These are phyloP conservation scores for Fusarium hainanense DNA, from an alignment of 2,329 filamentous ascomycete genomes.

Conservation along the genomic window DNA sequence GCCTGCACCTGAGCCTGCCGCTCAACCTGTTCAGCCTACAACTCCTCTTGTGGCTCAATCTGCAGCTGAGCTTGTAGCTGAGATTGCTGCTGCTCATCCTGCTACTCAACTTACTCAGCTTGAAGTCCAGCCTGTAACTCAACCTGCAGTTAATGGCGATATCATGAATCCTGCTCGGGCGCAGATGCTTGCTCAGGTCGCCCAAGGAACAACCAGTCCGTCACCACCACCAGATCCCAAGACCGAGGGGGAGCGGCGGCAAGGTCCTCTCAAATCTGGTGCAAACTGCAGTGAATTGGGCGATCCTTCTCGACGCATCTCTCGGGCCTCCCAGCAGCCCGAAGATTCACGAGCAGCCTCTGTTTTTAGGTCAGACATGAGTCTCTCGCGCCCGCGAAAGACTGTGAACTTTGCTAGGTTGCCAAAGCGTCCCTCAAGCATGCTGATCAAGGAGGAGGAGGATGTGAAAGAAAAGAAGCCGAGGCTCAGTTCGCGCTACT, in stretches of 20 bases:
- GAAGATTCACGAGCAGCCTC: background rate
- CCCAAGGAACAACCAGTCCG: slow-evolving; percentile 6
- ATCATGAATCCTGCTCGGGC: slow-evolving; percentile 47
- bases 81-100: background rate
- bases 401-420: background rate
- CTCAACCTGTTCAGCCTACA: background rate
- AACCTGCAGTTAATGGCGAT: slow-evolving; percentile 11
- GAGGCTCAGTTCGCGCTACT: background rate
- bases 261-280: slow-evolving; percentile 18
- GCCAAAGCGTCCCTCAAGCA: slow-evolving; percentile 18
- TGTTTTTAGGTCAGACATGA: background rate
- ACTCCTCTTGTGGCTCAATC: background rate
- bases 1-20: background rate
- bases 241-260: slow-evolving; percentile 2
- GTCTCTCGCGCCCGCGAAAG: background rate
- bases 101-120: background rate
- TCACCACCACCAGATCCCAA: slow-evolving; percentile 8
- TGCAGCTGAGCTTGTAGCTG: background rate
- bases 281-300: slow-evolving; percentile 36
- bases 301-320: slow-evolving; percentile 24
- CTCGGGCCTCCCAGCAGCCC: background rate
- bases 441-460: background rate
- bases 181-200: slow-evolving; percentile 38
- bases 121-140: background rate
- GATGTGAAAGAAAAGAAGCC: slow-evolving; percentile 5